A percentile compares a stretch with the other conserved stretches of the same genome.
phyloP scores from a whole-genome alignment of 2,329 filamentous ascomycete species.

The Trichoderma gracile region DNA sequence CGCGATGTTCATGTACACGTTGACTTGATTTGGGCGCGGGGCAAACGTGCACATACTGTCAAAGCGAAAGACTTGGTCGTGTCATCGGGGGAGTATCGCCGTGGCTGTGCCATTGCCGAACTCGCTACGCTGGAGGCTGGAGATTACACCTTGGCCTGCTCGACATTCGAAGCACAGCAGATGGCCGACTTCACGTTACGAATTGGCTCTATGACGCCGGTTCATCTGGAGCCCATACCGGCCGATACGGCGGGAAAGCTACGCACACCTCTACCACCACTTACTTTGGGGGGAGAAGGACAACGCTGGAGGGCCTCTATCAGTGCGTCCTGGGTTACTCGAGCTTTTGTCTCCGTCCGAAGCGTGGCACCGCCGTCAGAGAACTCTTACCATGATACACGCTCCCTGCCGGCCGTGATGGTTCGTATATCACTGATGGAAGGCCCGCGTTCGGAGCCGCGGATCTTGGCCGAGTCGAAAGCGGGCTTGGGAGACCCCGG shows the following conservation, averaged over 20 bases:
- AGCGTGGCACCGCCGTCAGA: constrained; percentile 33
- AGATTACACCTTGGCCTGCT: constrained; percentile 83
- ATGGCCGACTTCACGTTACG: constrained; percentile 72
- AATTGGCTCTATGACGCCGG: constrained; percentile 64
- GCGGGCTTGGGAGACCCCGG: constrained; percentile 72
- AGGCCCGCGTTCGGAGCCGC: constrained; percentile 68
- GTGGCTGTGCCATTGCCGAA: constrained; percentile 72
- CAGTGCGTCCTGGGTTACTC: constrained; percentile 54
- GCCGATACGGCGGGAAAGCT: constrained; percentile 75
- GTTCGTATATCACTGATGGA: constrained; percentile 73
- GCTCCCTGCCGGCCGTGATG: constrained; percentile 49
- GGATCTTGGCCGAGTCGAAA: constrained; percentile 64
- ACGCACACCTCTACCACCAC: constrained; percentile 56
- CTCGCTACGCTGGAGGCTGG: constrained; percentile 64
- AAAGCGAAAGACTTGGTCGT: constrained; percentile 75
- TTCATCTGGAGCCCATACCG: constrained; percentile 61
- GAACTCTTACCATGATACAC: constrained; percentile 29
- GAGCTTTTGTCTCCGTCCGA: constrained; percentile 45
- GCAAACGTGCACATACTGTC: constrained; percentile 69
- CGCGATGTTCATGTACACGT: constrained; percentile 76
- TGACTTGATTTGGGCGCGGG: constrained; percentile 76
- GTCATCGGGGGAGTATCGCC: constrained; percentile 85
- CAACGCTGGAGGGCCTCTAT: constrained; percentile 45
- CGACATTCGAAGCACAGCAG: constrained; percentile 83
- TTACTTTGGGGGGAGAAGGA: constrained; percentile 52